Percentiles rank a stretch among this genome's conserved stretches.
Conservation (phyloP, 495 filamentous ascomycete genomes). For the Lophiotrema nucula region DNA sequence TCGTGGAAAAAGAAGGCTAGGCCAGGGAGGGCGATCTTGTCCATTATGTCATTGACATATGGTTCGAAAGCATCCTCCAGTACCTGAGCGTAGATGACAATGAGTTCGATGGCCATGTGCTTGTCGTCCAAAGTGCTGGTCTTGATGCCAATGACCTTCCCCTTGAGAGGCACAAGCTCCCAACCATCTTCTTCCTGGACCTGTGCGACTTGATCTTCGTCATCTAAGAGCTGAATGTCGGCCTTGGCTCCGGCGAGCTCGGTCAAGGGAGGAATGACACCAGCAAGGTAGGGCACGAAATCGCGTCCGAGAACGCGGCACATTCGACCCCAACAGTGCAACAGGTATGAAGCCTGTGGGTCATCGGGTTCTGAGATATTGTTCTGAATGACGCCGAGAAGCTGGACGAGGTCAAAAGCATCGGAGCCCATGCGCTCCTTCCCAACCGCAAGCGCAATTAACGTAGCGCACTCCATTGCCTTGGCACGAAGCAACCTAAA, state of each 20-base stretch:
- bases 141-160: constrained; percentile 97
- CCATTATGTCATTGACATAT: constrained; percentile 90
- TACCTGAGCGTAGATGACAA: constrained; percentile 94
- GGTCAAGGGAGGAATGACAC: constrained; percentile 91
- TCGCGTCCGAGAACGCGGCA: constrained; percentile 86
- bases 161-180: constrained; percentile 94
- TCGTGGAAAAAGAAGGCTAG: constrained; percentile 99
- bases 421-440: constrained; percentile 87
- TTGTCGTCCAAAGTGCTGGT: constrained; percentile 97
- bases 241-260: constrained; percentile 92
- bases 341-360: constrained; percentile 92
- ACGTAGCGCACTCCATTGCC: constrained; percentile 98
- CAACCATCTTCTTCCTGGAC: constrained; percentile 95
- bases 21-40: constrained; percentile 90
- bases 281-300: constrained; percentile 87
- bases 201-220: constrained; percentile 90
- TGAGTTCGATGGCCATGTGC: constrained; percentile 96
- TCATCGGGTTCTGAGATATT: constrained; percentile 90
- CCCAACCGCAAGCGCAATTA: constrained; percentile 94
- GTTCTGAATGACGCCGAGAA: constrained; percentile 82
- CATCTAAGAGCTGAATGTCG: constrained; percentile 94
- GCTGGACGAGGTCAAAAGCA: constrained; percentile 78
- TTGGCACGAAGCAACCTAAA: constrained; percentile 88
- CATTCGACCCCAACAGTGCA: constrained; percentile 99
- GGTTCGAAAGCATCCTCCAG: constrained; percentile 88